Base-by-base conservation (phyloP, 23 red algal species). In the Gracilaria gracilis region DNA sequence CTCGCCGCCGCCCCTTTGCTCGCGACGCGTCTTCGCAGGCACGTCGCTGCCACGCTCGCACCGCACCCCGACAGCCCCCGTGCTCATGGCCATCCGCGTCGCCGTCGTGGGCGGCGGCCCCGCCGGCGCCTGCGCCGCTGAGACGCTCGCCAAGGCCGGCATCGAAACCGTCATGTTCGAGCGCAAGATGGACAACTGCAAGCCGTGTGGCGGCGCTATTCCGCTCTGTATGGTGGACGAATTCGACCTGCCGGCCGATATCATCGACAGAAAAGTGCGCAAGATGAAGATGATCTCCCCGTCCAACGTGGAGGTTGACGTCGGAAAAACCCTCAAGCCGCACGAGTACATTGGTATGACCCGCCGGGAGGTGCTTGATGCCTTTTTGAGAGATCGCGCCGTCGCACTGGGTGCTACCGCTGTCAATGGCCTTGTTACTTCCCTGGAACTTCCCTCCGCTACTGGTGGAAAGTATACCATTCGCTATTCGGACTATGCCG, bases 191-290 rank as follows among this genome's bases (percentile, higher is more conserved):
- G 97, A 99, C 69, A 99, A 99, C 61, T 92, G 90, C 87, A 99
- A 99, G 88, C 97, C 97, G 25, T 99, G 97, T 81, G 97, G 97
- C 27, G 97, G 97, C 46, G 97, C 97, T 29, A 99, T 99, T 44
- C 97, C 97, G 20, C 83, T 99, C 14, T 99, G 97, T 78, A 99
- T 99, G 97, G 93, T 99, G 19, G 97, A 96, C n/a, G 97, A 99
- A 79, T 99, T 99, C 50, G 67, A 84, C 19, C 73, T 99, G n/a
- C 97, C 97, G 24, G 39, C 82, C 9, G 82, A 93, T 12, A 99
- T 99, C 65, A 96, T 99, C 36, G 97, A 99, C 75, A 76, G 97
- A 57, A 96, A 96, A 64, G 97, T 99, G 23, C 94, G 97, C 39
- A 95, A 93, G 75, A 99, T 99, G 97, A 93, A 93, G 40, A 99